Base-by-base conservation (phyloP, 371 early-diverging fungal genomes). In the Synchytrium microbalum region DNA sequence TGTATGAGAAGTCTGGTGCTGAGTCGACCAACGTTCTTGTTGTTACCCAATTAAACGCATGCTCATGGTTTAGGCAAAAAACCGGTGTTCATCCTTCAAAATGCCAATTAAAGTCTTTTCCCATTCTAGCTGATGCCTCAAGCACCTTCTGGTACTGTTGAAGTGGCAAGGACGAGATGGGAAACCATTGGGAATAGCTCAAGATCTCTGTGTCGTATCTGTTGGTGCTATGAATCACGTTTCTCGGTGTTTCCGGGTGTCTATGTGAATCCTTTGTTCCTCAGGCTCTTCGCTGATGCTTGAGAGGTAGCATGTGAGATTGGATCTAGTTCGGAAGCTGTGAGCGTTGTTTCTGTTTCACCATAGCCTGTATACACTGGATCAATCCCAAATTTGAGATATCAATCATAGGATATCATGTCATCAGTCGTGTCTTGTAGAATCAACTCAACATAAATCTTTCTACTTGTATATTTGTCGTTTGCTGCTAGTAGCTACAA, bases 241-340 rank as follows among this genome's bases (percentile, higher is more conserved):
- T 2, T 91, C 91, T 72, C 89, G 89, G n/a, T n/a, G 52, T 87
- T 91, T 13, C 74, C 74, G 53, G 93, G 93, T 31, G 92, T 92
- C n/a, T 76, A 83, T 52, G 87, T 91, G 70, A 80, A 88, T 62
- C 86, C 88, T 16, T 84, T 85, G 64, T 92, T 89, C 83, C 76
- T 92, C 60, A 92, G 92, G 80, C 60, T 32, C 33, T 72, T 72
- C 59, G 32, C 60, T 1, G 73, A 78, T 60, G 78, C 78, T 27
- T 59, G 69, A 13, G n/a, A 25, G 1, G 67, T 78, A 27, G 64
- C 75, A 23, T 29, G 53, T 26, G 46, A 5, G 5, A 38, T 38
- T 38, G 46, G 46, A 38, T 38, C 46, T 5, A 38, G 19, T 38
- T 38, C 19, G 46, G 46, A 38, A 38, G 46, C 46, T 38, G 46